These are phyloP conservation scores for Chimonanthus salicifolius DNA, from an alignment of 164 flowering plant species.

Conservation along the genomic window DNA sequence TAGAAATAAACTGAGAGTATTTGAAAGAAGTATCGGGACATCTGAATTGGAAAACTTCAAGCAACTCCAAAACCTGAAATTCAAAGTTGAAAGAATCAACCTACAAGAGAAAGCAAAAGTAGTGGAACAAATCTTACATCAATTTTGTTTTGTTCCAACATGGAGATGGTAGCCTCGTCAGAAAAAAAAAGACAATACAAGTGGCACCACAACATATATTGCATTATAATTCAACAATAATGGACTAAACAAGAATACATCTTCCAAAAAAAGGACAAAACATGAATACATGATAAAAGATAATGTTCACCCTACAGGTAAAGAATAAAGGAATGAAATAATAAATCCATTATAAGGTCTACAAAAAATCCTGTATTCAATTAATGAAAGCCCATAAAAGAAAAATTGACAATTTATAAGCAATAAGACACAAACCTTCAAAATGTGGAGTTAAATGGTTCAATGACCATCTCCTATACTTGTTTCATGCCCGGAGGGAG, in stretches of 20 bases:
- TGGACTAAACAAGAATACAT: neutral
- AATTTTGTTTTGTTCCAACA: neutral
- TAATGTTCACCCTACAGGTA: neutral
- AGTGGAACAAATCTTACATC: neutral
- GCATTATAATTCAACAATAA: neutral
- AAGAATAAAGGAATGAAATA: too few species aligned
- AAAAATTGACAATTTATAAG: too few species aligned
- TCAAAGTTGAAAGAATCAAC: slow-evolving; percentile 3
- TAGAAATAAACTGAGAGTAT: slow-evolving; percentile 54
- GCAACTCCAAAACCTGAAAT: slow-evolving; percentile 76
- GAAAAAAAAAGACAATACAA: neutral
- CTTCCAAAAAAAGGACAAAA: neutral
- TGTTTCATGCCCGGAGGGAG: too few species aligned
- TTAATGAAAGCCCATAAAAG: too few species aligned
- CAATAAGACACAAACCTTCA: too few species aligned
- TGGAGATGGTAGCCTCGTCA: neutral
- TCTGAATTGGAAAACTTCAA: slow-evolving; percentile 77
- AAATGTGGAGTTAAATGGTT: too few species aligned
- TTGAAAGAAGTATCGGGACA: slow-evolving; percentile 71
- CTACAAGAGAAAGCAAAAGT: neutral
- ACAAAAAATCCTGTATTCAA: too few species aligned
- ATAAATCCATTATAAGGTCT: too few species aligned
- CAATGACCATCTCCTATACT: too few species aligned
- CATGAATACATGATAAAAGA: neutral
- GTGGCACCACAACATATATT: neutral